These are phyloP conservation scores for Boletus rubropictus DNA, from an alignment of 768 basidiomycete genomes.

Conservation along the genomic window DNA sequence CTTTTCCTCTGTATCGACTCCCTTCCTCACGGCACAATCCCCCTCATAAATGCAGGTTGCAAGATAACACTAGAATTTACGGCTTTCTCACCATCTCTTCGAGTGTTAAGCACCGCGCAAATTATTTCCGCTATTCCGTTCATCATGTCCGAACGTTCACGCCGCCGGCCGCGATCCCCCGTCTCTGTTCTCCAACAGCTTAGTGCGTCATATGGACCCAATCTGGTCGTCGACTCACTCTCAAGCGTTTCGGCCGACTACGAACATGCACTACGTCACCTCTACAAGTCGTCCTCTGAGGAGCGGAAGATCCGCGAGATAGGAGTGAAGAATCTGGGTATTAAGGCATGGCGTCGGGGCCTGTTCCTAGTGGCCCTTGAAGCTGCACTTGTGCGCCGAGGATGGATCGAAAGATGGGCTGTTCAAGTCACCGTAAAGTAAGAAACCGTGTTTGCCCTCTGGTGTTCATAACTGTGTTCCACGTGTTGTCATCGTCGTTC, in stretches of 20 bases:
- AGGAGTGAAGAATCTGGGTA: conserved; percentile 22
- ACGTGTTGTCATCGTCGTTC: not conserved
- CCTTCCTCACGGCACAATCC: conserved; percentile 9
- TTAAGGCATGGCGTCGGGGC: conserved; percentile 41
- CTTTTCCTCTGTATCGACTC: conserved; percentile 23
- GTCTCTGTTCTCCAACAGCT: conserved; percentile 36
- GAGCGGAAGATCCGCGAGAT: conserved; percentile 12
- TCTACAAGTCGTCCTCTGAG: conserved; percentile 5
- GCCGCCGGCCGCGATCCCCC: conserved; percentile 36
- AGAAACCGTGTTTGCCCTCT: not conserved
- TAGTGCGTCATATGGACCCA: conserved; percentile 18
- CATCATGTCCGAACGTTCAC: conserved; percentile 27
- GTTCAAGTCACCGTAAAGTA: conserved; percentile 19
- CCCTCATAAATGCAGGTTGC: conserved; percentile 14
- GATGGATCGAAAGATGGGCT: conserved; percentile 45
- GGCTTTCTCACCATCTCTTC: conserved; percentile 34
- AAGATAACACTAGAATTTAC: conserved; percentile 32
- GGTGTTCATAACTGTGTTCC: not conserved
- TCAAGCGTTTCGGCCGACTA: conserved; percentile 38
- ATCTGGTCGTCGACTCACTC: conserved; percentile 31
- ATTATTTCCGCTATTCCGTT: conserved; percentile 43
- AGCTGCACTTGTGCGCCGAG: conserved; percentile 42
- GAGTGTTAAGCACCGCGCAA: conserved; percentile 33
- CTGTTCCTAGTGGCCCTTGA: conserved; percentile 48
- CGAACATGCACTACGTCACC: conserved; percentile 9